Conservation (phyloP, 129 eudicot species). For the Deinandra increscens region DNA sequence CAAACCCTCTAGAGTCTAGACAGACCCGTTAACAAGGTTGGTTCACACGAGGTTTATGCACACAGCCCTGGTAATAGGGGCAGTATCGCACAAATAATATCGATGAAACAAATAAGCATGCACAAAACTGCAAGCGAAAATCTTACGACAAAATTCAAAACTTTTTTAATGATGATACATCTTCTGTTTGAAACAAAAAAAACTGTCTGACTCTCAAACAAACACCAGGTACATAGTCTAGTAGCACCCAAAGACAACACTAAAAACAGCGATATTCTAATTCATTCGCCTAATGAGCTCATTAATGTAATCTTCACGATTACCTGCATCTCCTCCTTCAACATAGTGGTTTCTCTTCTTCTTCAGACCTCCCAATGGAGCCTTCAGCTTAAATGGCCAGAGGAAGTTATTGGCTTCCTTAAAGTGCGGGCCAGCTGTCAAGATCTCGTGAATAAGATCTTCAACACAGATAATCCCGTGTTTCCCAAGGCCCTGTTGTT, state of each 20-base stretch:
- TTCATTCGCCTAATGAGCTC: constrained; percentile 88
- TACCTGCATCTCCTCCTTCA: constrained; percentile 92
- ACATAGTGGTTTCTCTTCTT: constrained; percentile 85
- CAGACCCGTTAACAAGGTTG: no score
- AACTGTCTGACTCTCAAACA: constrained; percentile 3
- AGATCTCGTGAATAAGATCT: constrained; percentile 71
- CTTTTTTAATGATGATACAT: constrained; percentile 14
- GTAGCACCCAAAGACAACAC: constrained; percentile 18
- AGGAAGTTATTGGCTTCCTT: constrained; percentile 91
- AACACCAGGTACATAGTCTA: constrained; percentile 29
- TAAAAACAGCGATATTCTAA: constrained; percentile 22
- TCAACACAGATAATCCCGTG: constrained; percentile 71
- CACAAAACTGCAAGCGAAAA: constrained; percentile 3
- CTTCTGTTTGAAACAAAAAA: not conserved
- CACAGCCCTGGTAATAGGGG: no score
- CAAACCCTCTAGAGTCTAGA: no score
- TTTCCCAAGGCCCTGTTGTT: constrained; percentile 59
- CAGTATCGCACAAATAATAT: no score
- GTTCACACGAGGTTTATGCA: no score
- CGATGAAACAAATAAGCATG: not conserved
- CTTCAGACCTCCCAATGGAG: constrained; percentile 77
- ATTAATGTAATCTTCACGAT: constrained; percentile 76
- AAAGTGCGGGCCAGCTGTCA: constrained; percentile 83
- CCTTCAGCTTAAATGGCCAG: constrained; percentile 81
- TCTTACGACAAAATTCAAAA: constrained; percentile 22